Base-by-base conservation (phyloP, 208 protist genomes). In the Vickermania ingenoplastis region DNA sequence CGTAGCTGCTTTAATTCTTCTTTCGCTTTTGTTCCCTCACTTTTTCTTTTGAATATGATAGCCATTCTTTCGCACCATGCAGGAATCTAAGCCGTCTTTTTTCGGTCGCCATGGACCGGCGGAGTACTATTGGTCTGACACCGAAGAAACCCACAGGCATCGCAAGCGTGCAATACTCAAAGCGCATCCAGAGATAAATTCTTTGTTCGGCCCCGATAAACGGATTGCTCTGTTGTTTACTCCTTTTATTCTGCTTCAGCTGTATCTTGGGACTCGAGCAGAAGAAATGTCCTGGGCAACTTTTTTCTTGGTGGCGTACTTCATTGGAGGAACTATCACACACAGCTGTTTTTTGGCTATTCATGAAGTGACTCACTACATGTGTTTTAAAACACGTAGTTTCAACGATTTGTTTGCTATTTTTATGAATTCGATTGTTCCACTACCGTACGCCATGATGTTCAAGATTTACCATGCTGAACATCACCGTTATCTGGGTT, bases 401-500 rank as follows among this genome's bases (percentile, higher is more conserved):
- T 73, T 79, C 67, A 97, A 97, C 71, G 77, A 91, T 41, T 59
- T 87, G 29, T 80, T 92, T 53, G 76, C 75, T 1, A 70, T 96
- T 13, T 77, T 97, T 69, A 67, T 74, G 4, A 97, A 97, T 69
- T 57, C 90, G 21, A 78, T 94, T 21, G 77, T 96, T n/a, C 79
- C 70, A 5, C 36, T 97, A 41, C 91, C 94, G 54, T 94, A 88
- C 49, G 71, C 83, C 26, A 94, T 95, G 81, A 82, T 86, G 31
- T 97, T 97, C 73, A 89, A 94, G 58, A 76, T 67, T 25, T 97
- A 97, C 72, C 92, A 97, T 70, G 77, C 82, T 22, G 89, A 96
- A 31, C 94, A 97, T 71, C 94, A 97, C 65, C 74, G 82, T n/a
- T 94, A 93, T 41, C 80, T 96, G 41, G 92, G 92, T 22, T 91